Percentiles rank a stretch among this genome's conserved stretches.
phyloP scores from a whole-genome alignment of 2,329 filamentous ascomycete genomes.

The Endoconidiophora polonica region DNA sequence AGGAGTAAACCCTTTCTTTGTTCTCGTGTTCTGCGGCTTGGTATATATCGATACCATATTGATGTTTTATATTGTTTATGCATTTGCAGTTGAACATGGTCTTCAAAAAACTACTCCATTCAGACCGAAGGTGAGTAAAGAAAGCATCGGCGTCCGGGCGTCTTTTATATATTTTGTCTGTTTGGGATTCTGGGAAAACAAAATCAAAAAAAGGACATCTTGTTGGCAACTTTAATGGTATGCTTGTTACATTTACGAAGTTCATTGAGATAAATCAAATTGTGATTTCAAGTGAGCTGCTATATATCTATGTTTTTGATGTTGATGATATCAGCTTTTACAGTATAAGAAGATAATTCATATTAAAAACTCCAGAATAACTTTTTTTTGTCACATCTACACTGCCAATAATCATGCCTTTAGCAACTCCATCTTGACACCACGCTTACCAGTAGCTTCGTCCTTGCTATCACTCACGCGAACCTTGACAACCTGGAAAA shows the following conservation, averaged over 20 bases:
- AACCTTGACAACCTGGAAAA: slow-evolving; percentile 86
- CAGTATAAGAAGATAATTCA: neutral
- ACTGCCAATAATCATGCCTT: slow-evolving; percentile 16
- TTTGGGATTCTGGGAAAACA: slow-evolving; percentile 15
- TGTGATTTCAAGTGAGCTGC: neutral
- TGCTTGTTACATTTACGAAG: slow-evolving; percentile 1
- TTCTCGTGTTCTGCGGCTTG: neutral
- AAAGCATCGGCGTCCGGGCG: slow-evolving; percentile 16
- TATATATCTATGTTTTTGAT: neutral
- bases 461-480: slow-evolving; percentile 86
- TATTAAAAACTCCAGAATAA: neutral
- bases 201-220: slow-evolving; percentile 1
- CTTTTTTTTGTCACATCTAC: slow-evolving; percentile 5
- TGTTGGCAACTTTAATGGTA: slow-evolving; percentile 6
- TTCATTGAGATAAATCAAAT: neutral
- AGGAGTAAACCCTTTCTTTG: slow-evolving; percentile 23
- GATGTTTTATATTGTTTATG: too few relatives aligned
- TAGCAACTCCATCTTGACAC: slow-evolving; percentile 59
- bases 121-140: neutral
- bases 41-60: slow-evolving; percentile 1
- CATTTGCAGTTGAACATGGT: too few relatives aligned
- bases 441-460: slow-evolving; percentile 88
- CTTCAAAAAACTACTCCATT: too few relatives aligned
- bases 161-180: slow-evolving; percentile 13
- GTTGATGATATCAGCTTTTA: neutral